phyloP scores from a whole-genome alignment of 306 rosid species.

The Aeschynomene evenia region DNA sequence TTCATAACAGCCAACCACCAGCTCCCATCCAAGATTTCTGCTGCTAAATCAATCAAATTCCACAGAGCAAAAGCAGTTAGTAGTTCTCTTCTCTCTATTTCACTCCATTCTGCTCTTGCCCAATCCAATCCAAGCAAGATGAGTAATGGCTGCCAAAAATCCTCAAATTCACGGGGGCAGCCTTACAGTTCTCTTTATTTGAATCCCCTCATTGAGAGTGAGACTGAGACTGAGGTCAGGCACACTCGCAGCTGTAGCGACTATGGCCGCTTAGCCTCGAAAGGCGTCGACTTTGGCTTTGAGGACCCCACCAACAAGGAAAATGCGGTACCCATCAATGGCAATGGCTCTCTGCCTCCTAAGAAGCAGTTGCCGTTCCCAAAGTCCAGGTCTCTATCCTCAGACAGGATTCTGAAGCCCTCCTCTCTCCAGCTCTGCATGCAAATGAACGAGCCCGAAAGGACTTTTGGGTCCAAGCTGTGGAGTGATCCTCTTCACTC shows the following conservation, averaged over 20 bases:
- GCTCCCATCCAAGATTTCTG: background rate
- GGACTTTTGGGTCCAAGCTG: conserved; percentile 40
- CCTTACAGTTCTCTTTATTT: conserved; percentile 49
- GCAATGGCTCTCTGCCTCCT: conserved; percentile 32
- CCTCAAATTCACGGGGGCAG: conserved; percentile 21
- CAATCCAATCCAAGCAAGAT: background rate
- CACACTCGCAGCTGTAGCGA: conserved; percentile 73
- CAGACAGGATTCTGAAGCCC: conserved; percentile 56
- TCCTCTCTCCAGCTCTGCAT: conserved; percentile 76
- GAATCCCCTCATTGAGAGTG: conserved; percentile 47
- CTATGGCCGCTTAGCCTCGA: conserved; percentile 28
- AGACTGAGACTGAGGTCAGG: conserved; percentile 16
- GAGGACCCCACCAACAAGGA: conserved; percentile 39
- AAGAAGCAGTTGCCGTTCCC: conserved; percentile 34
- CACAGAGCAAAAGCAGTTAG: too few relatives aligned
- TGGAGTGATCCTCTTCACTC: conserved; percentile 50
- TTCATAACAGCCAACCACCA: background rate
- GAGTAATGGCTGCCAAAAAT: conserved; percentile 26
- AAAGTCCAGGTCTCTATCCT: conserved; percentile 58
- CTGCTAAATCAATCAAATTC: background rate
- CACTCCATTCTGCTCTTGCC: too few relatives aligned
- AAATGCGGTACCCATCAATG: conserved; percentile 37
- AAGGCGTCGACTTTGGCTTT: background rate
- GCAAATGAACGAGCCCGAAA: conserved; percentile 65
- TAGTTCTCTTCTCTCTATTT: background rate